Percentiles rank a stretch among this genome's conserved stretches.
These are phyloP conservation scores for Beta macrorhiza DNA, from an alignment of 179 eudicot genomes.

Conservation along the genomic window DNA sequence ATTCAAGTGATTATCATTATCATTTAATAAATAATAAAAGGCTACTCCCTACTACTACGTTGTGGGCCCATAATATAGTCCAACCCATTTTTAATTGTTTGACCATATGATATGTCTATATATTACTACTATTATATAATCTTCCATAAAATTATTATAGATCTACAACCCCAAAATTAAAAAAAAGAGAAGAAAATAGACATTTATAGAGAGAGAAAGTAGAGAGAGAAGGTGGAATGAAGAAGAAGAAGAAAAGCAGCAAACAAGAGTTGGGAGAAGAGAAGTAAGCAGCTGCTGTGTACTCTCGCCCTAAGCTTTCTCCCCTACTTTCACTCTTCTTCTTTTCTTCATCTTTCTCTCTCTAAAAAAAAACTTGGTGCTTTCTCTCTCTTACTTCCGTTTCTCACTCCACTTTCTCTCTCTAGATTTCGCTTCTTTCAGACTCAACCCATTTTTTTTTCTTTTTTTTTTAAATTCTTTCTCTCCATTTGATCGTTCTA, in stretches of 20 bases:
- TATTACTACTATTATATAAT: no score
- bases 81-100: background rate
- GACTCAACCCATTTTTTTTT: background rate
- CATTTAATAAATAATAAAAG: background rate
- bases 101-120: no score
- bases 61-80: background rate
- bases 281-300: slow-evolving; percentile 5
- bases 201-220: background rate
- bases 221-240: slow-evolving; percentile 4
- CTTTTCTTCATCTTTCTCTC: background rate
- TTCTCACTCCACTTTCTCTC: slow-evolving; percentile 27
- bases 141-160: no score
- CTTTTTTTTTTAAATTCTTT: background rate
- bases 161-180: background rate
- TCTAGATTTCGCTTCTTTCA: background rate
- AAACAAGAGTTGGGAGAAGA: slow-evolving; percentile 2
- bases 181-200: background rate
- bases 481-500: slow-evolving; percentile 17
- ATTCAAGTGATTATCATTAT: background rate
- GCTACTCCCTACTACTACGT: background rate
- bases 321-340: slow-evolving; percentile 18
- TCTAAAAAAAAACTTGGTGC: background rate
- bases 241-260: slow-evolving; percentile 9
- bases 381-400: slow-evolving; percentile 8
- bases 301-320: slow-evolving; percentile 16